A percentile compares a stretch with the other conserved stretches of the same genome.
phyloP scores from a whole-genome alignment of 805 yeast species.

The Saccharomycopsis javanensis region DNA sequence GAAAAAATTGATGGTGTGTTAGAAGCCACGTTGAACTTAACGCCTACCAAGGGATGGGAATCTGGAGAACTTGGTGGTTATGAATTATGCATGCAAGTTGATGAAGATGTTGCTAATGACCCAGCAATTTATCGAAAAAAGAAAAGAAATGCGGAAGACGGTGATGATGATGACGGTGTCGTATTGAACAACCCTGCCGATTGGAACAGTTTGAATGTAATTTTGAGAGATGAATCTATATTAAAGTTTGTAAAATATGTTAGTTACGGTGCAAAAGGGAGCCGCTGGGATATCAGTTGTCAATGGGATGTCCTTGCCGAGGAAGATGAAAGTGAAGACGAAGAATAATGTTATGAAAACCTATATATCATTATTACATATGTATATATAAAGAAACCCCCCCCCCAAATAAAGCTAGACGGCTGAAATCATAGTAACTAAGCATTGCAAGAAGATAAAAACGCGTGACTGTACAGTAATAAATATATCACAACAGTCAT shows the following conservation, averaged over 20 bases:
- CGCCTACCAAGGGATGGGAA: conserved; percentile 80
- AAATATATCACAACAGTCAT: too few species aligned
- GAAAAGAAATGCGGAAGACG: conserved; percentile 10
- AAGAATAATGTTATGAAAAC: conserved; percentile 5
- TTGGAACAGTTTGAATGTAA: conserved; percentile 72
- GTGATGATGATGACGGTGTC: conserved; percentile 62
- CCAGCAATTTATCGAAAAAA: conserved; percentile 67
- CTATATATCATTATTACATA: too few species aligned
- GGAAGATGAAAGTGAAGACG: conserved; percentile 6
- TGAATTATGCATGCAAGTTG: conserved; percentile 75
- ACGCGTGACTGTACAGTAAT: too few species aligned
- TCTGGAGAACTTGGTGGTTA: conserved; percentile 91
- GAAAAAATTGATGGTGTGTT: conserved; percentile 36
- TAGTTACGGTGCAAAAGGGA: conserved; percentile 76
- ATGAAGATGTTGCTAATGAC: conserved; percentile 34
- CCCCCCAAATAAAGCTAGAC: too few species aligned
- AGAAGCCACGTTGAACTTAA: conserved; percentile 74
- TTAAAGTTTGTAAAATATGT: conserved; percentile 89
- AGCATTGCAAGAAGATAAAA: too few species aligned
- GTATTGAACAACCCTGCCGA: conserved; percentile 69
- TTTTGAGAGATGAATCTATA: conserved; percentile 78
- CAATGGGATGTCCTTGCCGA: conserved; percentile 56
- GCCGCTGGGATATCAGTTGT: conserved; percentile 82
- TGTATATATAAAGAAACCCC: too few species aligned
- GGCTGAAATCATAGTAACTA: not conserved